Percentiles rank a stretch among this genome's conserved stretches.
phyloP scores from a whole-genome alignment of 2,329 filamentous ascomycete species.

The Diplocarpon rosae region DNA sequence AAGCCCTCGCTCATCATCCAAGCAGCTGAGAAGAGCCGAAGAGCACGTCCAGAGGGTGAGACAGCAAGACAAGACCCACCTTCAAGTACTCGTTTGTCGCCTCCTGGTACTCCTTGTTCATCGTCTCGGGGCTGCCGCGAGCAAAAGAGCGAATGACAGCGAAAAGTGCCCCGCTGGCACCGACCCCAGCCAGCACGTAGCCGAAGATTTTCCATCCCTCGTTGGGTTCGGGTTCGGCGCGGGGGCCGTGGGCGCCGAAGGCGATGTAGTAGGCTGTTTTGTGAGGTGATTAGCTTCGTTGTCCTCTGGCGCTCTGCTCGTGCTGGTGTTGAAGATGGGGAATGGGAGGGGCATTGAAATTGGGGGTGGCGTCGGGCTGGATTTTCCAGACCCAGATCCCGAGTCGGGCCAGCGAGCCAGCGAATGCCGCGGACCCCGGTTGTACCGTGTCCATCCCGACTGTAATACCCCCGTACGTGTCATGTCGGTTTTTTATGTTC shows the following conservation, averaged over 20 bases:
- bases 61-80: constrained; percentile 41
- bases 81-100: constrained; percentile 86
- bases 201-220: constrained; percentile 70
- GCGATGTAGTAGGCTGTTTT: constrained; percentile 92
- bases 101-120: constrained; percentile 97
- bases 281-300: too few relatives aligned
- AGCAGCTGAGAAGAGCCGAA: not conserved
- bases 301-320: too few relatives aligned
- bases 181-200: constrained; percentile 60
- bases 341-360: too few relatives aligned
- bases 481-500: not conserved
- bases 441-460: not conserved
- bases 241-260: constrained; percentile 92
- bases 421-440: too few relatives aligned
- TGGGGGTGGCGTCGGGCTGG: too few relatives aligned
- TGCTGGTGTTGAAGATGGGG: too few relatives aligned
- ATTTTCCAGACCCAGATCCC: not conserved
- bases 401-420: not conserved
- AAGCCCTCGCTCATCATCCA: not conserved
- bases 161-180: constrained; percentile 61
- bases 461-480: not conserved
- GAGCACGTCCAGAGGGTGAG: not conserved
- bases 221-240: constrained; percentile 69
- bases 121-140: constrained; percentile 64
- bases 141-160: constrained; percentile 59